Conservation (phyloP, 495 filamentous ascomycete species). For the Tirmania nivea region DNA sequence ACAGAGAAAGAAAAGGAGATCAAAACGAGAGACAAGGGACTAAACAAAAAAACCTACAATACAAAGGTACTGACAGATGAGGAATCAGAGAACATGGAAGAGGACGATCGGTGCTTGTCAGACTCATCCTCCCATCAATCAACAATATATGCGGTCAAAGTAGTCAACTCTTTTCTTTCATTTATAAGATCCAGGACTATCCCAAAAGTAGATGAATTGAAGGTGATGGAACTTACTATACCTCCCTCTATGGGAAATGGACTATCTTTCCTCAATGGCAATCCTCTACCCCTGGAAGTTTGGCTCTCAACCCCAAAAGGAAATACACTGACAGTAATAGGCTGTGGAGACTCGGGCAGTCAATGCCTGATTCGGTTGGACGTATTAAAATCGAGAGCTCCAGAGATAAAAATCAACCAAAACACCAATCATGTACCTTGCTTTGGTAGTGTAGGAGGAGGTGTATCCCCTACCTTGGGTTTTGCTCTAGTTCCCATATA, state of each 20-base stretch:
- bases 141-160: not conserved
- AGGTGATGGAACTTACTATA: not conserved
- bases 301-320: not conserved
- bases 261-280: not conserved
- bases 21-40: no score
- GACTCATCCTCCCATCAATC: not conserved
- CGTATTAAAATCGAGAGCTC: no score
- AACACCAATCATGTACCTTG: no score
- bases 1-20: no score
- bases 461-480: not conserved
- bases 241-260: not conserved
- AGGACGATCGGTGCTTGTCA: not conserved
- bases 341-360: not conserved
- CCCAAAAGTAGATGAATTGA: not conserved
- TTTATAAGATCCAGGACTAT: not conserved
- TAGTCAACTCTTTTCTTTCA: not conserved
- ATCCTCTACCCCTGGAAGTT: not conserved
- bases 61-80: not conserved
- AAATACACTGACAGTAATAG: not conserved
- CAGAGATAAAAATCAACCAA: no score
- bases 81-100: not conserved
- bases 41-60: not conserved
- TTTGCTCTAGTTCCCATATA: not conserved
- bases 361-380: not conserved
- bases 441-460: no score